Evolutionary conservation across 176 grass and related monocot genomes (phyloP).

Genomic region (Olyra latifolia): DNA sequence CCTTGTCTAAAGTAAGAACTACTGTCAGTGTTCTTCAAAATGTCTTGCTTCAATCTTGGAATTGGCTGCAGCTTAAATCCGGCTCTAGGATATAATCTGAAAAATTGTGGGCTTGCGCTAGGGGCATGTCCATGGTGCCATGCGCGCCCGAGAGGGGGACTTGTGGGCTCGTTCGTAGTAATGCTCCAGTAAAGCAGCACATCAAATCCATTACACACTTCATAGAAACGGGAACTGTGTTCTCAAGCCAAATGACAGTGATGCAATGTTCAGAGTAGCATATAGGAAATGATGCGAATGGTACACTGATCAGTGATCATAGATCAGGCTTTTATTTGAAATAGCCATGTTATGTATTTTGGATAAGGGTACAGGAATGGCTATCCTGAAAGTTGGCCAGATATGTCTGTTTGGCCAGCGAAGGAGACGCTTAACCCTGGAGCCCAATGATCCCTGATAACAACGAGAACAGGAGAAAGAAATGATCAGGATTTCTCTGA

Average conservation of each 20-base stretch:
- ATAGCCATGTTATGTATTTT: neutral
- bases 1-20: too few relatives aligned
- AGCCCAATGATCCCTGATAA: slow-evolving; percentile 75
- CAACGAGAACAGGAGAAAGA: neutral
- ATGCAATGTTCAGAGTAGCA: slow-evolving; percentile 19
- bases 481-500: neutral
- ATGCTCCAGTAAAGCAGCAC: neutral
- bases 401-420: neutral
- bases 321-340: slow-evolving; percentile 36
- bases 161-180: neutral
- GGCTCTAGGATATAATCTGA: too few relatives aligned
- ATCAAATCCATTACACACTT: neutral
- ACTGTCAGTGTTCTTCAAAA: too few relatives aligned
- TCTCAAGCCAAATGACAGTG: slow-evolving; percentile 3
- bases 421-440: slow-evolving; percentile 50
- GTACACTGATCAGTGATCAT: slow-evolving; percentile 18
- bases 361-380: neutral
- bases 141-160: too few relatives aligned
- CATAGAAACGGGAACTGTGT: neutral
- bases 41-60: too few relatives aligned
- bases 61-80: too few relatives aligned
- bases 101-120: too few relatives aligned
- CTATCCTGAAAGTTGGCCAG: neutral
- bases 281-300: neutral
- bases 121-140: too few relatives aligned